These are phyloP conservation scores for Lotus japonicus DNA, from an alignment of 306 rosid species.

Conservation along the genomic window DNA sequence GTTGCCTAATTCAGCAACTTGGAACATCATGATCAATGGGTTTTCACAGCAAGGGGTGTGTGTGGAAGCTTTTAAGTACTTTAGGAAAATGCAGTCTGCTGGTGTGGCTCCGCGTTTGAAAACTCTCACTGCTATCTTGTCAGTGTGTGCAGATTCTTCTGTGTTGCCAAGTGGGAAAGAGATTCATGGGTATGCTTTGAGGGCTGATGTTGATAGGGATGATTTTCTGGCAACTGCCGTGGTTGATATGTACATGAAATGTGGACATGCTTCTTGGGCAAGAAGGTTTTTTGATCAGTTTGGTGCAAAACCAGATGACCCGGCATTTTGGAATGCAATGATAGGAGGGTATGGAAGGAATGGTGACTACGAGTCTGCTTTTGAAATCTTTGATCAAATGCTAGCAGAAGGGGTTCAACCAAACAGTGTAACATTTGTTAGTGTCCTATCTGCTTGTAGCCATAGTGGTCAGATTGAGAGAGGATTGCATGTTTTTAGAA, in stretches of 20 bases:
- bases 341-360: conserved; percentile 69
- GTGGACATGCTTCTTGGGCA: conserved; percentile 51
- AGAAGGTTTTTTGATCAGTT: conserved; percentile 41
- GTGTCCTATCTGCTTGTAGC: conserved; percentile 62
- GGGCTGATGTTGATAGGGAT: conserved; percentile 32
- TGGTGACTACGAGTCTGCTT: conserved; percentile 51
- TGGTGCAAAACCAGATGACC: conserved; percentile 49
- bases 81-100: conserved; percentile 47
- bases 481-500: conserved; percentile 46
- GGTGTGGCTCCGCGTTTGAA: conserved; percentile 44
- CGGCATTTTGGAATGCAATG: conserved; percentile 77
- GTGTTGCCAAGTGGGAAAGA: conserved; percentile 49
- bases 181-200: conserved; percentile 51
- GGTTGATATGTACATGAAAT: conserved; percentile 69
- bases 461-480: conserved; percentile 66
- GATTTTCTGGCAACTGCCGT: conserved; percentile 56
- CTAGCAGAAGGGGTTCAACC: conserved; percentile 42
- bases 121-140: conserved; percentile 53
- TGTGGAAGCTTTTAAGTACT: conserved; percentile 46
- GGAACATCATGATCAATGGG: conserved; percentile 70
- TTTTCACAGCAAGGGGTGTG: conserved; percentile 45
- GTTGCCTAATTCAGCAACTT: conserved; percentile 61
- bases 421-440: conserved; percentile 53
- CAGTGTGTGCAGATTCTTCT: conserved; percentile 49
- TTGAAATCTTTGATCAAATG: conserved; percentile 48